Conservation (phyloP, 192 early-diverging fungal genomes). For the Irineochytrium annulatum region DNA sequence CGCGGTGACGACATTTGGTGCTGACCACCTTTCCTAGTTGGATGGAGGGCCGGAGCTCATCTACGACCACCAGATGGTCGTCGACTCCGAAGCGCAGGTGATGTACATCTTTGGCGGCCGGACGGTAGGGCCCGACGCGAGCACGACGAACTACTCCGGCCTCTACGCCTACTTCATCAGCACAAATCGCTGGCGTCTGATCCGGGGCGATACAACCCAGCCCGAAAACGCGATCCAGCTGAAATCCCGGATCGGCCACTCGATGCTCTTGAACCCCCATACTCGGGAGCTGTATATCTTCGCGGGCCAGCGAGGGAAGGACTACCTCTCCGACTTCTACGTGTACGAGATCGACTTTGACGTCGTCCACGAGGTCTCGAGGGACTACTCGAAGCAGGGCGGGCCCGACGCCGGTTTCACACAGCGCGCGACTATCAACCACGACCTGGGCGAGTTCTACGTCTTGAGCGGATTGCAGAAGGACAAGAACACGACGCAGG, state of each 20-base stretch:
- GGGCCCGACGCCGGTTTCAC: conserved; percentile 81
- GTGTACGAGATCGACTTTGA: conserved; percentile 79
- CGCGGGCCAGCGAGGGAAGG: conserved; percentile 82
- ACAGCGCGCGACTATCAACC: conserved; percentile 79
- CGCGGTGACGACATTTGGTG: not conserved
- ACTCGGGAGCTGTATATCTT: conserved; percentile 79
- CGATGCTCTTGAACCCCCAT: conserved; percentile 77
- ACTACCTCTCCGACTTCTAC: conserved; percentile 75
- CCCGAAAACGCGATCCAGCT: conserved; percentile 54
- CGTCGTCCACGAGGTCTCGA: conserved; percentile 70
- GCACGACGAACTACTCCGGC: conserved; percentile 75
- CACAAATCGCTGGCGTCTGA: conserved; percentile 64
- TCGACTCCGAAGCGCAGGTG: conserved; percentile 64
- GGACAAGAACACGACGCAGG: conserved; percentile 50
- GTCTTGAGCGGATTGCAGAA: conserved; percentile 71
- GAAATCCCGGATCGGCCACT: conserved; percentile 84
- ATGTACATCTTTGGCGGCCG: conserved; percentile 93
- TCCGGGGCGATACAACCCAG: conserved; percentile 61
- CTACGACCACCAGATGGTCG: conserved; percentile 92
- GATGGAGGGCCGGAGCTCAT: conserved; percentile 84
- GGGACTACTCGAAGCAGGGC: conserved; percentile 67
- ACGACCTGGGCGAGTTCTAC: conserved; percentile 75
- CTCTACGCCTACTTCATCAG: conserved; percentile 78
- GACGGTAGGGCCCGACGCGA: conserved; percentile 54
- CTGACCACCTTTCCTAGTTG: conserved; percentile 29